A percentile compares a stretch with the other conserved stretches of the same genome.
These are phyloP conservation scores for Sporobolomyces phaffii DNA, from an alignment of 768 basidiomycete genomes.

Conservation along the genomic window DNA sequence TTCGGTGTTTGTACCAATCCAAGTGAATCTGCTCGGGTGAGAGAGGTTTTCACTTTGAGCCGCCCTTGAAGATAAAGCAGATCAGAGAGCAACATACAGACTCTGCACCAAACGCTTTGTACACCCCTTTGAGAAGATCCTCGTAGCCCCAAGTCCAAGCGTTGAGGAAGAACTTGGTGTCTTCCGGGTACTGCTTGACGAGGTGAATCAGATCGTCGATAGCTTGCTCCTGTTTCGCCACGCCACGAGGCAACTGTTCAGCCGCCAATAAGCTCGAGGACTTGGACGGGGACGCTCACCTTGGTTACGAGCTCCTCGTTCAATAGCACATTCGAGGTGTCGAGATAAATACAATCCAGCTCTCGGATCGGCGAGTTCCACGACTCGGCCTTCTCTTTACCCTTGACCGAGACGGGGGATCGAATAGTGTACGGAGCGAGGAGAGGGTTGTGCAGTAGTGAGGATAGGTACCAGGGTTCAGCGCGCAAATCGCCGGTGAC, in stretches of 20 bases:
- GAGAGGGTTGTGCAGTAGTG: slow-evolving; percentile 62
- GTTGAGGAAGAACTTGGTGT: slow-evolving; percentile 79
- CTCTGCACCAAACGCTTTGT: slow-evolving; percentile 57
- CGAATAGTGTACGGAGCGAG: slow-evolving; percentile 55
- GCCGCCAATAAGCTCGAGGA: not conserved
- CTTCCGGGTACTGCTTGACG: slow-evolving; percentile 60
- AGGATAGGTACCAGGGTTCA: slow-evolving; percentile 71
- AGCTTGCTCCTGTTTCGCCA: slow-evolving; percentile 62
- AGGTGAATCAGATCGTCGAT: slow-evolving; percentile 62
- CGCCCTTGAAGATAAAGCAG: not conserved
- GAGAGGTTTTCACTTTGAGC: not conserved
- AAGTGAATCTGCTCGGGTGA: slow-evolving; percentile 63
- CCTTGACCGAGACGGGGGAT: not conserved
- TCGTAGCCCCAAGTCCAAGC: slow-evolving; percentile 97
- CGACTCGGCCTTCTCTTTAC: not conserved
- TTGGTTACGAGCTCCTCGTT: slow-evolving; percentile 57
- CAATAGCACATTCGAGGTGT: slow-evolving; percentile 65
- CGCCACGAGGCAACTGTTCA: too few relatives aligned
- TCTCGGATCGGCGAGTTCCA: not conserved
- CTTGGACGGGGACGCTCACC: slow-evolving; percentile 46
- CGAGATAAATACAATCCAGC: slow-evolving; percentile 60
- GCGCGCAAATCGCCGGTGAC: slow-evolving; percentile 92
- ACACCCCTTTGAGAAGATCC: slow-evolving; percentile 71
- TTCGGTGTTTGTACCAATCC: slow-evolving; percentile 74
- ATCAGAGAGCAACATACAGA: slow-evolving; percentile 50